Evolutionary conservation across 257 asterid species (phyloP), one percentile per base, ranked within the genome.

Genomic region (Solanum chmielewskii): DNA sequence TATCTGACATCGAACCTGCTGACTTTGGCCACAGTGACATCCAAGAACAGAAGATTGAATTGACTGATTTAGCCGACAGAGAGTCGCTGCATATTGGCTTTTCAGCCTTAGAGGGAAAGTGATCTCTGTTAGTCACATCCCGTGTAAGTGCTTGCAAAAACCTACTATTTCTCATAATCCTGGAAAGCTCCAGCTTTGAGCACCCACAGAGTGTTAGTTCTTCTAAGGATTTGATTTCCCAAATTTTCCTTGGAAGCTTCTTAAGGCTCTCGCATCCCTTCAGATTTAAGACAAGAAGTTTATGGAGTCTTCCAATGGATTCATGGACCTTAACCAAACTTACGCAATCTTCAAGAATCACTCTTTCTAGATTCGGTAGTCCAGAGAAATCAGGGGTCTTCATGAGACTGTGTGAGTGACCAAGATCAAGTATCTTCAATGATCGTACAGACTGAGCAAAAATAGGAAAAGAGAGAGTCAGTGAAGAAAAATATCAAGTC

Each of bases 351-450:
- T 86, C 84, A 86, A 86, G 86, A 60, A 44, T 78, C 33, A 86
- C 35, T 29, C 35, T 86, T 68, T 78, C 83, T 8, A 86, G 70
- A 86, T 23, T 44, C 27, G 42, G 88, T 47, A 86, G 52, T 62
- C 88, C 88, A 86, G 86, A 86, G 69, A 86, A 86, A 52, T 86
- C 52, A 25, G 86, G 88, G 78, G 88, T 86, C 60, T 47, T 78
- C 42, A 56, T 29, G 71, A 86, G 86, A 39, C 20, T 11, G 35
- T 44, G 88, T 20, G 86, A 86, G 59, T 64, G 86, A 80, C 88
- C 70, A 49, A 86, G 81, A 80, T 86, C 74, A 62, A 86, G 82
- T 33, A 86, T 66, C 77, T 86, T 86, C 88, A 86, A 64, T 77
- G 52, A 86, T 44, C 39, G 56, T 15, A 77, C 82, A 78, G 62